These are phyloP conservation scores for Elasticomyces elasticus DNA, from an alignment of 495 filamentous ascomycete genomes.

Conservation along the genomic window DNA sequence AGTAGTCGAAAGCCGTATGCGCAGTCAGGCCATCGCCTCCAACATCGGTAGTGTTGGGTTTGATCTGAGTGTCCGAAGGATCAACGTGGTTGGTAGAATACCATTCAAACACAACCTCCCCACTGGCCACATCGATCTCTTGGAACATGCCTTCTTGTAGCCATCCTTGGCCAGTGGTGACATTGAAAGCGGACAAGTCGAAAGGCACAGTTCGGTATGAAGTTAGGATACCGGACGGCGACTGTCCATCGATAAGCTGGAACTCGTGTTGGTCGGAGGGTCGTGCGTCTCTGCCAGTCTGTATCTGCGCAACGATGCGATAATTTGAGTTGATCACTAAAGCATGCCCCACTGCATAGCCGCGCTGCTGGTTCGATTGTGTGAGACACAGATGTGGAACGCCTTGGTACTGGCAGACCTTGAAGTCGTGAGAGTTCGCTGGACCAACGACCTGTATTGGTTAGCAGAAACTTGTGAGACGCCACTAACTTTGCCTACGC, in stretches of 20 bases:
- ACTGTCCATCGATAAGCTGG: slow-evolving; percentile 13
- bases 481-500: no score
- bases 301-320: slow-evolving; percentile 1
- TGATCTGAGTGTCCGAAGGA: neutral
- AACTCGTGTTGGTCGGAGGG: slow-evolving; percentile 29
- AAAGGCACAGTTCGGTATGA: slow-evolving; percentile 4
- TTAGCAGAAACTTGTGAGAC: no score
- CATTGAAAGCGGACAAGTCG: slow-evolving; percentile 18
- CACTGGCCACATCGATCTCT: slow-evolving; percentile 37
- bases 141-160: slow-evolving; percentile 38
- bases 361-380: slow-evolving; percentile 1
- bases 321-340: slow-evolving; percentile 14
- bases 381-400: slow-evolving; percentile 8
- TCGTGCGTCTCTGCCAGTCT: slow-evolving; percentile 1
- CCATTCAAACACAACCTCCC: slow-evolving; percentile 37
- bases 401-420: slow-evolving; percentile 15
- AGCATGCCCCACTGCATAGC: slow-evolving; percentile 6
- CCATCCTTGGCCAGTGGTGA: slow-evolving; percentile 29
- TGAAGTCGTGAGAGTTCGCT: slow-evolving; percentile 4
- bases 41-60: slow-evolving; percentile 2
- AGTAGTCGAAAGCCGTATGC: slow-evolving; percentile 30
- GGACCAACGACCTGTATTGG: neutral
- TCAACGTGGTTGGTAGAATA: slow-evolving; percentile 28
- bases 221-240: slow-evolving; percentile 4
- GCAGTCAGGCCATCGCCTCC: slow-evolving; percentile 4